Evolutionary conservation across 2,329 filamentous ascomycete species (phyloP).

Genomic region (Trichoderma sp.): DNA sequence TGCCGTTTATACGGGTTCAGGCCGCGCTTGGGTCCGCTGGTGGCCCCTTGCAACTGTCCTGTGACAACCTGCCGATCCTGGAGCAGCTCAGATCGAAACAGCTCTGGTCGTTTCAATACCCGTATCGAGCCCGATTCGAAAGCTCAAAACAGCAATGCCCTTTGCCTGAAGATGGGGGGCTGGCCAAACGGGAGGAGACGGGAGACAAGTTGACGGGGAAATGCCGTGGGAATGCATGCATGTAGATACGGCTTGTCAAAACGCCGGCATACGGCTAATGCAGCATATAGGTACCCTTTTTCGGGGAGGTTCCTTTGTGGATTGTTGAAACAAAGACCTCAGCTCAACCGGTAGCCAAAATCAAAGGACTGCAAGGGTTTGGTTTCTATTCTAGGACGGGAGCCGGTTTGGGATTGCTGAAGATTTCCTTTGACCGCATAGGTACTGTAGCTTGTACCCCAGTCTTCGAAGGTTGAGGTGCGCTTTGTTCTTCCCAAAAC

Average conservation of each 20-base stretch:
- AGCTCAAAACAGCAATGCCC: not conserved
- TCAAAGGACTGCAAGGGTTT: not conserved
- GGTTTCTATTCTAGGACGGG: not conserved
- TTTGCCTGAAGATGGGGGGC: not conserved
- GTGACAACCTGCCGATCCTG: conserved; percentile 10
- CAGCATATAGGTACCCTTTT: not conserved
- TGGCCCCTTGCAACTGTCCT: conserved; percentile 14
- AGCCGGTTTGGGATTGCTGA: not conserved
- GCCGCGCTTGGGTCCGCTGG: not conserved
- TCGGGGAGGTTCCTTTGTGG: not conserved
- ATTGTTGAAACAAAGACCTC: not conserved
- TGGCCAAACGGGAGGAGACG: not conserved
- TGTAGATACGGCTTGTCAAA: not conserved
- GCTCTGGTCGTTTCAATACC: not conserved
- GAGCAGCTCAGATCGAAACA: not conserved
- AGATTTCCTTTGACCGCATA: not conserved
- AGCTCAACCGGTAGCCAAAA: not conserved
- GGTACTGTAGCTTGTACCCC: not conserved
- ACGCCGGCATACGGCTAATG: not conserved
- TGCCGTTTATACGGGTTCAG: not conserved
- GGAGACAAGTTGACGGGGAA: not conserved
- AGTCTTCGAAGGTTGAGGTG: not conserved
- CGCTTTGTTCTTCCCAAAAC: not conserved
- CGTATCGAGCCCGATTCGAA: not conserved
- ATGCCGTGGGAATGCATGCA: not conserved